phyloP scores from a whole-genome alignment of 140 eudicot genomes.

The Erigeron philadelphicus region DNA sequence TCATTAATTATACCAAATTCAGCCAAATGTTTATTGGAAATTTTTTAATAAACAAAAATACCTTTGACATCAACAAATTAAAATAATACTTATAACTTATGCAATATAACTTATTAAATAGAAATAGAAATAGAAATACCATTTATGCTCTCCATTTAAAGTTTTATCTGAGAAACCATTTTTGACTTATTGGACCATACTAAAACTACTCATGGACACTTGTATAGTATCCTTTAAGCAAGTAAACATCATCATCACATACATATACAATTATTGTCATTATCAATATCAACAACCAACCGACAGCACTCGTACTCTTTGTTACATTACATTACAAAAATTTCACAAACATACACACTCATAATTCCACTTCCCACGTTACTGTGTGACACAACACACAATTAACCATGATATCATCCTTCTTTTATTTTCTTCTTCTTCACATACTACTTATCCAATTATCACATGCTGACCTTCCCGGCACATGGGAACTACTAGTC shows the following conservation, averaged over 20 bases:
- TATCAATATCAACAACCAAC: slow-evolving; percentile 2
- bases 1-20: too few species aligned
- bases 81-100: too few species aligned
- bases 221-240: not conserved
- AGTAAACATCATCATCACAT: not conserved
- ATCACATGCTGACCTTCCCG: slow-evolving; percentile 30
- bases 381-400: not conserved
- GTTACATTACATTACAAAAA: not conserved
- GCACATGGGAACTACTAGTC: slow-evolving; percentile 64
- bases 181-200: too few species aligned
- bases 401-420: slow-evolving; percentile 4
- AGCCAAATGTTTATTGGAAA: too few species aligned
- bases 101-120: too few species aligned
- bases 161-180: too few species aligned
- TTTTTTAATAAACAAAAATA: too few species aligned
- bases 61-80: too few species aligned
- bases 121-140: too few species aligned
- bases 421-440: slow-evolving; percentile 4
- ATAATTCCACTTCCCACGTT: not conserved
- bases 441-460: not conserved
- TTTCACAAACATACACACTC: not conserved
- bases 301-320: not conserved
- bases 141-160: too few species aligned
- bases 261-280: not conserved
- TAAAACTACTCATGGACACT: not conserved